Percentiles rank a stretch among this genome's conserved stretches.
Evolutionary conservation across 306 rosid genomes (phyloP).

Genomic region (Medicago arabica): DNA sequence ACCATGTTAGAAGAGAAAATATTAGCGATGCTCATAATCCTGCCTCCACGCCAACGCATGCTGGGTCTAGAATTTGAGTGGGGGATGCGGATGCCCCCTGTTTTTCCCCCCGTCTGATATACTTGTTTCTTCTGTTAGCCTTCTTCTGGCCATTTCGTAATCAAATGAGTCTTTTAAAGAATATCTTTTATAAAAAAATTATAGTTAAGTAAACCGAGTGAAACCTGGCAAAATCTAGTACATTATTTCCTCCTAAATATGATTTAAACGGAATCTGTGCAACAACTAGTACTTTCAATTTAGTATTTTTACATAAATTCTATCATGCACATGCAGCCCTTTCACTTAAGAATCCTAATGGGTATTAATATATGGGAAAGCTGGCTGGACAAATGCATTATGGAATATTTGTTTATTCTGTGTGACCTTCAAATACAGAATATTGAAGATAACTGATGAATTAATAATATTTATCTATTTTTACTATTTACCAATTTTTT

Average conservation of each 20-base stretch:
- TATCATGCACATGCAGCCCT: background rate
- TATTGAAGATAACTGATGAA: conserved; percentile 16
- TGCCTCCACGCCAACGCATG: too few species aligned
- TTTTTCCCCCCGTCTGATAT: too few species aligned
- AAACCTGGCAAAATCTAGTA: background rate
- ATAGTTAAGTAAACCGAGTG: background rate
- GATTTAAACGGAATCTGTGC: background rate
- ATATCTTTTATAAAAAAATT: too few species aligned
- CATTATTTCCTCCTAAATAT: background rate
- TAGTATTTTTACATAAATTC: background rate
- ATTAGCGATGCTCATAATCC: too few species aligned
- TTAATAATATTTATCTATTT: conserved; percentile 4
- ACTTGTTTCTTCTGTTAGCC: too few species aligned
- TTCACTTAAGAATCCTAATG: conserved; percentile 13
- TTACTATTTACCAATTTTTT: conserved; percentile 20
- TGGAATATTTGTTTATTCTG: conserved; percentile 14
- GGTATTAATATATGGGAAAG: conserved; percentile 13
- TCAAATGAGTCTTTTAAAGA: too few species aligned
- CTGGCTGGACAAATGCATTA: conserved; percentile 20
- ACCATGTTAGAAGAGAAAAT: too few species aligned
- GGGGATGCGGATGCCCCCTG: too few species aligned
- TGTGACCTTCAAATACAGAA: conserved; percentile 3
- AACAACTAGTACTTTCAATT: background rate
- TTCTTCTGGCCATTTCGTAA: too few species aligned
- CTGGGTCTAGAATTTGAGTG: too few species aligned